Base-by-base conservation (phyloP, 2,329 filamentous ascomycete genomes). In the Trichoderma sp. region DNA sequence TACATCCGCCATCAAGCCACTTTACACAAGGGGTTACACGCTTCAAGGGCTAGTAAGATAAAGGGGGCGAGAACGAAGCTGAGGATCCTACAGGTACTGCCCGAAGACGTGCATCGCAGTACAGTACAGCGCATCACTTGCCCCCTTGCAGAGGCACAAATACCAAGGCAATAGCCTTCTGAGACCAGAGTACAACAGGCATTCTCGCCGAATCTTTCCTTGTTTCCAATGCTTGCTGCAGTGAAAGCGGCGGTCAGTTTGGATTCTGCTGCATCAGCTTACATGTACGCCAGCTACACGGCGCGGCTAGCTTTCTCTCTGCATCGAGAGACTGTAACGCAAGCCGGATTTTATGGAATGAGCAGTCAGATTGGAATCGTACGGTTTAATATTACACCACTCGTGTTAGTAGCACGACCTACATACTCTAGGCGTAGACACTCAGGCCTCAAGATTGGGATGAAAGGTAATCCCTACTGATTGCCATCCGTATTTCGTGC, bases 221-320 rank as follows among this genome's bases (percentile, higher is more conserved):
- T 29, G 53, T 16, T 29, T 21, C 21, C 40, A 43, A 43, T 56
- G 52, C 52, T 29, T n/a, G 27, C 16, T n/a, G 27, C 2, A 33
- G 52, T 56, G 52, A n/a, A 31, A 19, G 24, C 27, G 47, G 13
- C 19, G 31, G 40, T 40, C 40, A 33, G 27, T 5, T 27, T n/a
- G 33, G 21, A 5, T 64, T 11, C 37, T 65, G 62, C 24, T 27
- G 43, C 52, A 56, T 65, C 52, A 65, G 62, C 52, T 52, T 65
- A 49, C 62, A 14, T 57, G 35, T 43, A 49, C 47, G 56, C 62
- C 53, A 37, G 53, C 62, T n/a, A n/a, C n/a, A n/a, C n/a, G n/a
- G 49, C 31, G 21, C 24, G 49, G 53, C 49, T 31, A 27, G 5
- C 33, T 35, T 35, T 64, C 19, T 19, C 33, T 64, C 14, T 49